Evolutionary conservation across 148 eudicot species (phyloP).

Genomic region (Chenopodium berlandieri): DNA sequence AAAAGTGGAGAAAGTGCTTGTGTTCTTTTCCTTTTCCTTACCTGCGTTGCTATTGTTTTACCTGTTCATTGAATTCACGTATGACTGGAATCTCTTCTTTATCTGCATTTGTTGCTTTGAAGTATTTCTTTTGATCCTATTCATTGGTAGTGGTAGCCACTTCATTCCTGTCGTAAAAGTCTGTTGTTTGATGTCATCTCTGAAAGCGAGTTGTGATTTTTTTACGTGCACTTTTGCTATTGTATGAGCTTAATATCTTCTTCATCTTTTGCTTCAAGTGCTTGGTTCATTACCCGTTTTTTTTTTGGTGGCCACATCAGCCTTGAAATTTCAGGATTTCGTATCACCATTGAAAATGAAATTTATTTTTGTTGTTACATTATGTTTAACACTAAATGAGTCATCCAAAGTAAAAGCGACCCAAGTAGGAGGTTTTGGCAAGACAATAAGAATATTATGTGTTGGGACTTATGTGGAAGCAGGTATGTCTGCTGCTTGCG

Average conservation of each 20-base stretch:
- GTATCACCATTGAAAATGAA: constrained; percentile 2
- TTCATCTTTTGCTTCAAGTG: neutral
- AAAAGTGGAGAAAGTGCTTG: neutral
- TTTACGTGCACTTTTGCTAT: neutral
- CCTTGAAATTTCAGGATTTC: neutral
- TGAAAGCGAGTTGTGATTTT: neutral
- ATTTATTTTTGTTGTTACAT: no score
- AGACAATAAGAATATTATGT: neutral
- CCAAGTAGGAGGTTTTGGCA: neutral
- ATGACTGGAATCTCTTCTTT: neutral
- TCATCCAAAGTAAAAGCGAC: neutral
- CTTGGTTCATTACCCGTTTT: neutral
- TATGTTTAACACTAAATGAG: neutral
- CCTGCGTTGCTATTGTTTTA: neutral
- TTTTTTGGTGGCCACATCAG: constrained; percentile 5
- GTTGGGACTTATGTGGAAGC: constrained; percentile 3
- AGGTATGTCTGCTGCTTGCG: no score
- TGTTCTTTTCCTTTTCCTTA: neutral
- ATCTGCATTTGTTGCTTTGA: neutral
- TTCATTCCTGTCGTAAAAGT: neutral
- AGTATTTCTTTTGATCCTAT: constrained; percentile 1
- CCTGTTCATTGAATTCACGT: neutral
- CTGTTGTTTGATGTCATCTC: neutral
- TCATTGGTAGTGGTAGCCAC: constrained; percentile 5
- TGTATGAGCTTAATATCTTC: no score